A percentile compares a stretch with the other conserved stretches of the same genome.
phyloP scores from a whole-genome alignment of 306 rosid genomes.

The Carpinus fangiana region DNA sequence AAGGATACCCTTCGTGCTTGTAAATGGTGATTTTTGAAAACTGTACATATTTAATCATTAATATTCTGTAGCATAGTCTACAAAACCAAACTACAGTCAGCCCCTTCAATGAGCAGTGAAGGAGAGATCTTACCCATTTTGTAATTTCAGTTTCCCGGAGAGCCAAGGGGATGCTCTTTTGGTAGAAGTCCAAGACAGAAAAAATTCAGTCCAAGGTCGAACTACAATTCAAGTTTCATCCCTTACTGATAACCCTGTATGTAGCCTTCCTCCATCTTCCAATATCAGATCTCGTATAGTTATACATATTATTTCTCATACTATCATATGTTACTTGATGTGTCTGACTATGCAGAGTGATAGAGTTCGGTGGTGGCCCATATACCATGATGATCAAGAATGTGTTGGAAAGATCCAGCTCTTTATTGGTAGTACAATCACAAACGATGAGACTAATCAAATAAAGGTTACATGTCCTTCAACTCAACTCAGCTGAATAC shows the following conservation, averaged over 20 bases:
- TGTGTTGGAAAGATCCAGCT: constrained; percentile 96
- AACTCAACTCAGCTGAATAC: constrained; percentile 19
- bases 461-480: constrained; percentile 62
- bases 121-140: constrained; percentile 20
- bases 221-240: constrained; percentile 75
- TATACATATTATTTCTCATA: constrained; percentile 9
- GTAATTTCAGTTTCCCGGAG: constrained; percentile 81
- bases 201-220: constrained; percentile 75
- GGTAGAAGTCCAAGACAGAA: constrained; percentile 71
- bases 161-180: constrained; percentile 85
- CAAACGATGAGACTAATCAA: constrained; percentile 63
- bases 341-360: constrained; percentile 58
- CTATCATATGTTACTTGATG: constrained; percentile 19
- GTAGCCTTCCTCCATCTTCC: constrained; percentile 29
- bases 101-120: constrained; percentile 2
- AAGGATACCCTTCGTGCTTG: not conserved
- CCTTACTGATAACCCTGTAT: constrained; percentile 68
- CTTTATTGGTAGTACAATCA: constrained; percentile 64
- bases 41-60: not conserved
- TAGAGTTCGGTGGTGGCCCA: constrained; percentile 88
- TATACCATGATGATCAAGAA: constrained; percentile 80
- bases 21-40: not conserved
- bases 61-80: constrained; percentile 7
- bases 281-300: constrained; percentile 2
- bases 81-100: not conserved